phyloP scores from a whole-genome alignment of 2,329 filamentous ascomycete genomes.

The Colletotrichum shisoi region DNA sequence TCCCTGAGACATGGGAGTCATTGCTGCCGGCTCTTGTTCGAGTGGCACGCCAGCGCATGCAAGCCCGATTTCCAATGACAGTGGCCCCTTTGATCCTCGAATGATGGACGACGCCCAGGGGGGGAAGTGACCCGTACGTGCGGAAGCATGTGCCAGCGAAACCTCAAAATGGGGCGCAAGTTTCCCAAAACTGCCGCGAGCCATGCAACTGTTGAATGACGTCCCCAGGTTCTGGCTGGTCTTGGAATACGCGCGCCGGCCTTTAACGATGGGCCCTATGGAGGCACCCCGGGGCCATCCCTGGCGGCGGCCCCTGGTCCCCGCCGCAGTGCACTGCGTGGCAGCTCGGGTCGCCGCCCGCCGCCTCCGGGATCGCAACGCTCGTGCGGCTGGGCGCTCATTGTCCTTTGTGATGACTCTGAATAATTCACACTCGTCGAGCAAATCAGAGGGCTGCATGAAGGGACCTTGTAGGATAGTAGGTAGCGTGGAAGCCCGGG shows the following conservation, averaged over 20 bases:
- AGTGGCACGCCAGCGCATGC: slow-evolving; percentile 29
- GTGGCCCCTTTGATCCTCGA: slow-evolving; percentile 5
- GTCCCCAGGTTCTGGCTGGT: slow-evolving; percentile 34
- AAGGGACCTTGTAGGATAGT: slow-evolving; percentile 25
- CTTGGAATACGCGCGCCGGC: slow-evolving; percentile 30
- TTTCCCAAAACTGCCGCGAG: slow-evolving; percentile 16
- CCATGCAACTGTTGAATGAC: slow-evolving; percentile 35
- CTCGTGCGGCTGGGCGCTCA: slow-evolving; percentile 24
- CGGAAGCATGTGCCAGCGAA: slow-evolving; percentile 36
- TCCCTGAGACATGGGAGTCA: slow-evolving; percentile 9
- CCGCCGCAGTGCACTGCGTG: slow-evolving; percentile 1
- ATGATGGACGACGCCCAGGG: slow-evolving; percentile 6
- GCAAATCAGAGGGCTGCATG: slow-evolving; percentile 37
- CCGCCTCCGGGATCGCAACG: slow-evolving; percentile 39
- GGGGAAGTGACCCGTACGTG: slow-evolving; percentile 20
- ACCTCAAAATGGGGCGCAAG: slow-evolving; percentile 1
- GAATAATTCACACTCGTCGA: slow-evolving; percentile 27
- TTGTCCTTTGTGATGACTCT: slow-evolving; percentile 34
- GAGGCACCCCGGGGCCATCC: slow-evolving; percentile 20
- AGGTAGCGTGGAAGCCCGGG: slow-evolving; percentile 22
- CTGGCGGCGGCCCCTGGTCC: slow-evolving; percentile 14
- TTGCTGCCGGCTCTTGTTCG: slow-evolving; percentile 6
- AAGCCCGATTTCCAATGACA: slow-evolving; percentile 29
- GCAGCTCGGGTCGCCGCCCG: slow-evolving; percentile 31
- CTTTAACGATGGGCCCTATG: slow-evolving; percentile 18